Evolutionary conservation across 148 eudicot species (phyloP), one percentile per base, ranked within the genome.

Genomic region (Chenopodium formosanum): DNA sequence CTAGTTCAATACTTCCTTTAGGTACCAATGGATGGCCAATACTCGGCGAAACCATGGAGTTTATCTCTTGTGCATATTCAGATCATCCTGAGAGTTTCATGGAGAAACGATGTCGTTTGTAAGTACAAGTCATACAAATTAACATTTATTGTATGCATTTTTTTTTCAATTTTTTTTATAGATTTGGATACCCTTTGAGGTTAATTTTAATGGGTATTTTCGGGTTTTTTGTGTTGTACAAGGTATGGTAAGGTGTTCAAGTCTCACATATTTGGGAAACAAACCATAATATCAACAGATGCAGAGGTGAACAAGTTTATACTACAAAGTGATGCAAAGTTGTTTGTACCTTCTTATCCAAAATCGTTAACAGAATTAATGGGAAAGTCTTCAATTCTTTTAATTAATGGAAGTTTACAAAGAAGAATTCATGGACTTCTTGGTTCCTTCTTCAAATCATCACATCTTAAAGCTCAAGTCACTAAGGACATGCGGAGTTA

Each of bases 161-260:
- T 22, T 66, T 31, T 32, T 23, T 22, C 0, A 13, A 11, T 50
- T 50, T 9, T 17, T 4, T 56, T 58, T 58, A n/a, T 16, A 69
- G 71, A 70, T 70, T 71, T 71, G 37, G 65, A 62, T 82, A 71
- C 72, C 81, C 85, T 82, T 82, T 72, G 44, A 76, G 50, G 44
- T 32, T 62, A 71, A 72, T n/a, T 78, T 78, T 66, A 27, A 7
- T 56, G 82, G 65, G 79, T 66, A 63, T 27, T 9, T 76, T 25
- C 77, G 71, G 8, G 47, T 75, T 29, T 73, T 10, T 60, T 81
- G 72, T 75, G 70, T 62, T 69, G 63, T 47, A 29, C 5, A 23
- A 90, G 97, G 95, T 94, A 90, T 83, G 97, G 98, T 78, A 88
- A 91, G 83, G 95, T 93, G 69, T 93, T 94, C 92, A 93, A 90